Evolutionary conservation across 148 eudicot genomes (phyloP), one percentile per base, ranked within the genome.

Genomic region (Rhododendron kiyosumense): DNA sequence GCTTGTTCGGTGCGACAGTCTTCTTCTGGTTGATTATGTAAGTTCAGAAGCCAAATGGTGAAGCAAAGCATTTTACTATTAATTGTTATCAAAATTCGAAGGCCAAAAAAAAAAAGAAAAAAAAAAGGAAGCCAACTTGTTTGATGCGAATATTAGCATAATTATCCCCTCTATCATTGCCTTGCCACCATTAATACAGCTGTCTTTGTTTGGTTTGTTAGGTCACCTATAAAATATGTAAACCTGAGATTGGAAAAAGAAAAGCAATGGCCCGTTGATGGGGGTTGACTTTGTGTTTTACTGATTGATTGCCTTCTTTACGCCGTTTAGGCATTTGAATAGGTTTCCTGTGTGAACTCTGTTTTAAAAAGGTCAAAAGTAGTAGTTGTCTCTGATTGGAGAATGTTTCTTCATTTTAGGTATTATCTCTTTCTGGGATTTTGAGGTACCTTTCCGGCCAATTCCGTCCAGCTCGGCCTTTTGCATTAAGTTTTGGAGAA

Each of bases 1-100:
- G 98, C 98, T 87, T 95, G 98, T 92, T 91, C 97, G 9, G 95
- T 95, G 85, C 94, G 88, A n/a, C 96, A 91, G 87, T 88, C 93
- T 81, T 48, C 82, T 41, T 22, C 17, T 52, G 57, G 26, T 61
- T 61, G 28, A 61, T 61, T 26, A 61, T 61, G 26, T 61, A 61
- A 20, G 8, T 8, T 61, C 10, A 22, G 26, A 61, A 24, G 67
- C 67, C 69, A 61, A 22, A 20, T 22, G 28, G 26, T 61, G 26
- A 24, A 61, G 26, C 69, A 61, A 61, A 61, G 26, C 69, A n/a
- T n/a, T n/a, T n/a, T n/a, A n/a, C n/a, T n/a, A n/a, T n/a, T n/a
- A n/a, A n/a, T n/a, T n/a, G n/a, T n/a, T n/a, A n/a, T n/a, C n/a
- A n/a, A n/a, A n/a, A n/a, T n/a, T n/a, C n/a, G n/a, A n/a, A n/a